Evolutionary conservation across 2,329 filamentous ascomycete species (phyloP).

Genomic region (Trichoderma sp.): DNA sequence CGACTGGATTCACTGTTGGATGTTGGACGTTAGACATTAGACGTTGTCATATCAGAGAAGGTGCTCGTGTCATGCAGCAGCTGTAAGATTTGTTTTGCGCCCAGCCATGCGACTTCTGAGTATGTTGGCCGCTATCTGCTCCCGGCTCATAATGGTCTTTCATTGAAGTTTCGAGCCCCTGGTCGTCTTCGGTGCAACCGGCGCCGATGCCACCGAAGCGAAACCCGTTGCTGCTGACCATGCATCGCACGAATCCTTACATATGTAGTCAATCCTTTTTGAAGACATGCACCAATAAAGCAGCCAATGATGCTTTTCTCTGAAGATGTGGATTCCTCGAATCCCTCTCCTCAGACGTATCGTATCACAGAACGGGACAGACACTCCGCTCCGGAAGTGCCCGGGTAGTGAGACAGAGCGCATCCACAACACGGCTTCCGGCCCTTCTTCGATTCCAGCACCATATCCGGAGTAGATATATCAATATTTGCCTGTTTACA

Average conservation of each 20-base stretch:
- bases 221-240: background rate
- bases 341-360: background rate
- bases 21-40: background rate
- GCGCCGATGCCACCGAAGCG: background rate
- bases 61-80: background rate
- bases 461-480: background rate
- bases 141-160: background rate
- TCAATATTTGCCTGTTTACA: background rate
- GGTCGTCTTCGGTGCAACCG: background rate
- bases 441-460: background rate
- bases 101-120: background rate
- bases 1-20: background rate
- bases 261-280: background rate
- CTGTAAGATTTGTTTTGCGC: background rate
- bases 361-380: background rate
- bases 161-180: background rate
- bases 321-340: background rate
- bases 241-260: background rate
- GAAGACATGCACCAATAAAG: background rate
- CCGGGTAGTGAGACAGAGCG: background rate
- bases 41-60: background rate
- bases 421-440: background rate
- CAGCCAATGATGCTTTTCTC: background rate
- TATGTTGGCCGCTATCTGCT: background rate
- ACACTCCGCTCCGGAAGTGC: background rate